Conservation (phyloP, 2,329 filamentous ascomycete species). For the Calonectria pteridis region DNA sequence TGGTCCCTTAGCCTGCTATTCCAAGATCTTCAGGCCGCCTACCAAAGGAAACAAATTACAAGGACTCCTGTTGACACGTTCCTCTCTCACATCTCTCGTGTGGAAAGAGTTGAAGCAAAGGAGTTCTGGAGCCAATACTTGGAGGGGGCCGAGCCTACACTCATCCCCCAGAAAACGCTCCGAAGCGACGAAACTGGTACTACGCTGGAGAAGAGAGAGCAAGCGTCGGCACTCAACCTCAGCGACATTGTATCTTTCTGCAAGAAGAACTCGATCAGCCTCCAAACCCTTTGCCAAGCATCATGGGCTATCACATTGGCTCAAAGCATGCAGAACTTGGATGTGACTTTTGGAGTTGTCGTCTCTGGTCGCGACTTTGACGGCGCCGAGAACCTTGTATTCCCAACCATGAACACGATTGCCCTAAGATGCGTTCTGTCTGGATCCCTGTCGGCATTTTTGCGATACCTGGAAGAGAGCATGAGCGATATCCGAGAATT, state of each 20-base stretch:
- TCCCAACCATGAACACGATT: constrained; percentile 94
- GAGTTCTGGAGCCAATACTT: constrained; percentile 82
- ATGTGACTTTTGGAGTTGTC: constrained; percentile 86
- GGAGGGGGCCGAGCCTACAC: constrained; percentile 58
- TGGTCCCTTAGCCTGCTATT: constrained; percentile 85
- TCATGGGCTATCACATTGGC: constrained; percentile 82
- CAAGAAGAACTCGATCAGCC: constrained; percentile 73
- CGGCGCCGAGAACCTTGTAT: constrained; percentile 75
- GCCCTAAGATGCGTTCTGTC: constrained; percentile 80
- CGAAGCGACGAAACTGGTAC: neutral
- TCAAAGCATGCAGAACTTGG: constrained; percentile 71
- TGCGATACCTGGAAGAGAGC: constrained; percentile 80
- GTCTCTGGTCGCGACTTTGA: constrained; percentile 87
- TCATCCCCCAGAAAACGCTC: constrained; percentile 39
- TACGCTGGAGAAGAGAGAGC: constrained; percentile 32
- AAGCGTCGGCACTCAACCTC: constrained; percentile 4
- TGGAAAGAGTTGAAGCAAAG: constrained; percentile 35
- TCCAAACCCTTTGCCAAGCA: constrained; percentile 82
- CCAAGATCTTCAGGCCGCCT: constrained; percentile 75
- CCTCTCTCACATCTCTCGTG: constrained; percentile 52
- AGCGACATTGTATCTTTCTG: constrained; percentile 66
- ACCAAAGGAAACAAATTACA: constrained; percentile 57
- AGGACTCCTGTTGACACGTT: constrained; percentile 65
- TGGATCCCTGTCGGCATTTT: constrained; percentile 72
- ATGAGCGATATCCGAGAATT: constrained; percentile 75